A percentile compares a stretch with the other conserved stretches of the same genome.
These are phyloP conservation scores for Mycena alexandri DNA, from an alignment of 768 basidiomycete genomes.

Conservation along the genomic window DNA sequence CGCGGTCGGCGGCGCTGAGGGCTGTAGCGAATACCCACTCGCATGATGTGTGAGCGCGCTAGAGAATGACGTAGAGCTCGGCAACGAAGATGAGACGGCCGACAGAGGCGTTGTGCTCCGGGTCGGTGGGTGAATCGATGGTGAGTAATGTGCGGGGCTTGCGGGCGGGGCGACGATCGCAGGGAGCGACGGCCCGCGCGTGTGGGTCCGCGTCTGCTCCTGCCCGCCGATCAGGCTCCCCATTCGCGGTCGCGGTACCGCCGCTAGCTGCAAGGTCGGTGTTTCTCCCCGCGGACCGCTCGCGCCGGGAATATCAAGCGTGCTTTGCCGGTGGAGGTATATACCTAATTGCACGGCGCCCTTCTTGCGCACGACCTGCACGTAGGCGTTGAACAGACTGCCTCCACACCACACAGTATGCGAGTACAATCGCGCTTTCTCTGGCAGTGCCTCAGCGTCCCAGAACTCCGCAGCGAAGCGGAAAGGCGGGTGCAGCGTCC, in stretches of 20 bases:
- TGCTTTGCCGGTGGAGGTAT: slow-evolving; percentile 89
- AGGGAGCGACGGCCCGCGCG: slow-evolving; percentile 50
- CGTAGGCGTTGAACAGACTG: slow-evolving; percentile 88
- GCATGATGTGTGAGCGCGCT: slow-evolving; percentile 27
- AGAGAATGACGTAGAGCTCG: slow-evolving; percentile 29
- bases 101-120: slow-evolving; percentile 59
- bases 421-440: slow-evolving; percentile 87
- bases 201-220: slow-evolving; percentile 29
- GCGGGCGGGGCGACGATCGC: slow-evolving; percentile 48
- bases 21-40: slow-evolving; percentile 47
- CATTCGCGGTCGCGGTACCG: slow-evolving; percentile 19
- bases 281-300: slow-evolving; percentile 60
- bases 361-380: slow-evolving; percentile 91
- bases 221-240: slow-evolving; percentile 22
- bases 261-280: not conserved
- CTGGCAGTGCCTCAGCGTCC: slow-evolving; percentile 83
- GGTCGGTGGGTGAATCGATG: slow-evolving; percentile 58
- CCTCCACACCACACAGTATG: slow-evolving; percentile 93
- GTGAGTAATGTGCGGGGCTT: slow-evolving; percentile 56
- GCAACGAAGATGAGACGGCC: slow-evolving; percentile 40
- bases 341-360: slow-evolving; percentile 81
- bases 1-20: slow-evolving; percentile 65
- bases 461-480: slow-evolving; percentile 93
- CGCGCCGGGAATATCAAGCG: slow-evolving; percentile 81
- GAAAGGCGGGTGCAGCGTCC: slow-evolving; percentile 83